A percentile compares a stretch with the other conserved stretches of the same genome.
phyloP scores from a whole-genome alignment of 78 protist genomes.

The Chrysochromulina parva region DNA sequence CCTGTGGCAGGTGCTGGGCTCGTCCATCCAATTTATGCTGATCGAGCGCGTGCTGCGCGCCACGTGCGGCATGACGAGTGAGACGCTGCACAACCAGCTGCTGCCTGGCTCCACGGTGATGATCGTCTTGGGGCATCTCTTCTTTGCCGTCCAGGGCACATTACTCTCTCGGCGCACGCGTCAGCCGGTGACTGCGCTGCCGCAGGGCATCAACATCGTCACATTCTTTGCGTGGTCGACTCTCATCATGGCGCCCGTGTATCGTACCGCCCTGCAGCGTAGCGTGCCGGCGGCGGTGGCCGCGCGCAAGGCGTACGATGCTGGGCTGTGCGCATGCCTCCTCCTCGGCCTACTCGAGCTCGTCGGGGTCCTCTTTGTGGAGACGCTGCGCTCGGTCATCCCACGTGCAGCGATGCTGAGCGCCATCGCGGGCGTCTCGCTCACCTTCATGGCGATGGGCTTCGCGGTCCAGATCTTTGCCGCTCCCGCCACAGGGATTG shows the following conservation, averaged over 20 bases:
- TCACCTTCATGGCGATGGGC: neutral
- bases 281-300: no score
- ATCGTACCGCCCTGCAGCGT: no score
- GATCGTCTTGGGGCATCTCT: neutral
- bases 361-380: neutral
- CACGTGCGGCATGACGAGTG: neutral
- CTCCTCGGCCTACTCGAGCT: neutral
- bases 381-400: neutral
- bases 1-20: neutral
- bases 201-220: neutral
- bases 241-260: no score
- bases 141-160: neutral
- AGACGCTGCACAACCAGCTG: neutral
- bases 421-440: constrained; percentile 1
- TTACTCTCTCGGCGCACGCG: neutral
- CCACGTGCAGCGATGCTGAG: neutral
- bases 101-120: neutral
- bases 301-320: no score
- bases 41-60: neutral
- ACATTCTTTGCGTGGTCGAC: neutral
- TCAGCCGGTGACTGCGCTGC: neutral
- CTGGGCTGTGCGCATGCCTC: no score
- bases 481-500: neutral
- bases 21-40: neutral
- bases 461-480: neutral